A percentile compares a stretch with the other conserved stretches of the same genome.
Evolutionary conservation across 345 rosid species (phyloP).

Genomic region (Noccaea bulbosa): DNA sequence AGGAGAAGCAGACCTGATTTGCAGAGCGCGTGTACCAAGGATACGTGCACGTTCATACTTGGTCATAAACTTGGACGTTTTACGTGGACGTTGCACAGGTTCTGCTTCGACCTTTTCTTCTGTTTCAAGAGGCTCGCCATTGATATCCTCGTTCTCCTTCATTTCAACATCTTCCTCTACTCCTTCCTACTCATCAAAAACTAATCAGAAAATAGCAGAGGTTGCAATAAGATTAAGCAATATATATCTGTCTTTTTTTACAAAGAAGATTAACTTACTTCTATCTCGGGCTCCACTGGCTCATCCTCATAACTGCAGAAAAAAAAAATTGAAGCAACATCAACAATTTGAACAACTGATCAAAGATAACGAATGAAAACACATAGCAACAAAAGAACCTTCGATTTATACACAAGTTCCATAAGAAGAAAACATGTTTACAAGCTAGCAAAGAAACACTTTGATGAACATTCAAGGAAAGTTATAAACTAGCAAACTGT

Average conservation of each 20-base stretch:
- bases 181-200: conserved; percentile 64
- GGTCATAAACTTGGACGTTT: conserved; percentile 79
- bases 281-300: conserved; percentile 86
- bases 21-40: conserved; percentile 82
- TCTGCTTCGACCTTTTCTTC: conserved; percentile 62
- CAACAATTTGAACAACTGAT: conserved; percentile 5
- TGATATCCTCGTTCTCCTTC: conserved; percentile 58
- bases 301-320: conserved; percentile 80
- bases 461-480: background rate
- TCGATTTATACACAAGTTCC: background rate
- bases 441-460: background rate
- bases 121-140: conserved; percentile 65
- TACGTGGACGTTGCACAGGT: conserved; percentile 51
- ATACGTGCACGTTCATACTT: conserved; percentile 89
- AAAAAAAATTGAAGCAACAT: background rate
- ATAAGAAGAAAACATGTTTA: conserved; percentile 1
- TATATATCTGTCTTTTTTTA: background rate
- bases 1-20: conserved; percentile 58
- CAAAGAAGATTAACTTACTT: conserved; percentile 48
- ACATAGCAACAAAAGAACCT: background rate
- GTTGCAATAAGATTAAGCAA: background rate
- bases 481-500: background rate
- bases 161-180: conserved; percentile 68
- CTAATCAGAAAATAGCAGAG: background rate
- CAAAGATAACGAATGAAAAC: background rate